Conservation (phyloP, 352 stramenopile genomes). For the Globisporangium parvum region DNA sequence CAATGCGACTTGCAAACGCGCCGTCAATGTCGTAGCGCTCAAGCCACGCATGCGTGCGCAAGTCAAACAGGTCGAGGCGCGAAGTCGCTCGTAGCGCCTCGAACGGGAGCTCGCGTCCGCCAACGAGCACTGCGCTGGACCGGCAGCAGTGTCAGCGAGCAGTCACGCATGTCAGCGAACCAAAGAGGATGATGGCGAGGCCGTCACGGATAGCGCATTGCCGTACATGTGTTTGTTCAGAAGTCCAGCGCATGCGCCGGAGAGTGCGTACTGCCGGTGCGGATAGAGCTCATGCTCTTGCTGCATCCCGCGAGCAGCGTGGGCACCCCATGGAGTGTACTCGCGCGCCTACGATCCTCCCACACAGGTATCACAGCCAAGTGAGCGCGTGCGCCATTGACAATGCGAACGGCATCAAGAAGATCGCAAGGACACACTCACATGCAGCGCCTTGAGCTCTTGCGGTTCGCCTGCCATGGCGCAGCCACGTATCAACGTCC, state of each 20-base stretch:
- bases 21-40: conserved; percentile 54
- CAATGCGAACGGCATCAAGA: neutral
- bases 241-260: conserved; percentile 20
- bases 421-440: neutral
- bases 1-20: conserved; percentile 38
- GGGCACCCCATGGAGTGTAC: conserved; percentile 33
- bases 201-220: neutral
- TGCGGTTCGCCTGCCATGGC: conserved; percentile 6
- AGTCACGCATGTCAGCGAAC: neutral
- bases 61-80: conserved; percentile 59
- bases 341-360: conserved; percentile 24
- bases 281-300: conserved; percentile 17
- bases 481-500: no score
- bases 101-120: conserved; percentile 35
- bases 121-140: conserved; percentile 51
- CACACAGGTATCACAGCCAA: neutral
- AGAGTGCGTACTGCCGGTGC: conserved; percentile 15
- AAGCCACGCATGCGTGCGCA: conserved; percentile 38
- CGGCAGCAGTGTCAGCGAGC: neutral
- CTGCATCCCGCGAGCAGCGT: conserved; percentile 28
- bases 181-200: neutral
- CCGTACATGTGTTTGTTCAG: conserved; percentile 47
- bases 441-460: conserved; percentile 17
- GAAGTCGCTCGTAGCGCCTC: conserved; percentile 19
- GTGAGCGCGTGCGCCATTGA: neutral